Evolutionary conservation across 371 early-diverging fungal species (phyloP), one percentile per base, ranked within the genome.

Genomic region (Apophysomyces variabilis): DNA sequence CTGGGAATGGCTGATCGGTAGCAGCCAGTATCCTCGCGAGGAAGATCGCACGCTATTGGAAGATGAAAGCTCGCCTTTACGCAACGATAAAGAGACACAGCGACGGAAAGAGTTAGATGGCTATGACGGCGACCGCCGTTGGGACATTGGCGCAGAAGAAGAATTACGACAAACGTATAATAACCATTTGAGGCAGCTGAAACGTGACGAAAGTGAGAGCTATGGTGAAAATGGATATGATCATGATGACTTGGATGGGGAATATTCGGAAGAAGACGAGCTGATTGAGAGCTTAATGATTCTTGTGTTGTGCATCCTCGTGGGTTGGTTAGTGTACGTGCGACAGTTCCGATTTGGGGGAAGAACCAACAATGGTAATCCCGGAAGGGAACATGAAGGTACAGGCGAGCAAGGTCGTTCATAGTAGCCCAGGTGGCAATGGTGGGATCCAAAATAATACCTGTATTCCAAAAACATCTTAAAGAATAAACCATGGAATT

Each of bases 291-390:
- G 78, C 38, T 21, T 88, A 43, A 75, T 89, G 65, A 88, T 90
- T 14, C 65, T 89, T 14, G 74, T 72, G 0, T 46, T 88, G 35
- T 89, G 88, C 64, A 58, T 82, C 47, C 70, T 87, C 7, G 83
- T 90, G n/a, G 89, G 85, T 1, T 88, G 83, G 74, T 58, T 90
- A 58, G 83, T 89, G 38, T 89, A 88, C 71, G 79, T 89, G 11
- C 80, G 90, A 4, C 89, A 89, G 58, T 83, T 85, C 65, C 78
- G 88, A 44, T 81, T 84, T 58, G 80, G 77, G n/a, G 67, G 67
- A 35, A 67, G 66, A 39, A 69, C 65, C 38, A 64, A 64, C 13
- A 50, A 50, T 21, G 21, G 21, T 21, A 21, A 21, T 1, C 16
- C 16, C 11, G 21, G 18, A 46, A 44, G 58, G 45, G 61, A 44